These are phyloP conservation scores for Arbutus unedo DNA, from an alignment of 148 eudicot species.

Conservation along the genomic window DNA sequence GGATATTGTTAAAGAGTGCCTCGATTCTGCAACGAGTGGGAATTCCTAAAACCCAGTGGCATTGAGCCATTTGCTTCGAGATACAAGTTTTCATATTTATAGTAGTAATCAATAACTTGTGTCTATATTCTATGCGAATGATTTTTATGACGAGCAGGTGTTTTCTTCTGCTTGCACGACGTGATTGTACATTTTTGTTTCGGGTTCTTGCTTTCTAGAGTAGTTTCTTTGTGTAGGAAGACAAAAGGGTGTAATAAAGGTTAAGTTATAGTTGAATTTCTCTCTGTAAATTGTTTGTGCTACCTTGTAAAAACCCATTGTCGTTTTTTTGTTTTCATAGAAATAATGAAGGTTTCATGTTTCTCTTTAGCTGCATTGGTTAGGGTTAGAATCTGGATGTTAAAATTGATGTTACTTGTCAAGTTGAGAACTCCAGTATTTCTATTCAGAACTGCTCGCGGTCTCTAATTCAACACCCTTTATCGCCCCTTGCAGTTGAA, in stretches of 20 bases:
- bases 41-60: neutral
- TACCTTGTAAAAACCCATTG: neutral
- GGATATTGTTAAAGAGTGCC: conserved; percentile 61
- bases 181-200: neutral
- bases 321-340: neutral
- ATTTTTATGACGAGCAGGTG: neutral
- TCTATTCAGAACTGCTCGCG: neutral
- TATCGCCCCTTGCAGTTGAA: neutral
- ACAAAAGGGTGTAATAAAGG: neutral
- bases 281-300: neutral
- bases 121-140: neutral
- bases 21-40: conserved; percentile 30
- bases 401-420: neutral
- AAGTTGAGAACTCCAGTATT: neutral
- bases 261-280: neutral
- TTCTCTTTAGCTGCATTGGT: neutral
- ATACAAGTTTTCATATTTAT: neutral
- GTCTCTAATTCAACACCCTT: neutral
- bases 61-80: neutral
- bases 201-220: neutral
- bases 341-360: neutral
- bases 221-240: neutral
- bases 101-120: neutral
- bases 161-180: neutral
- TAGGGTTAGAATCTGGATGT: conserved; percentile 1